Conservation (phyloP, 1,284 basidiomycete genomes). For the Ustilago curta region DNA sequence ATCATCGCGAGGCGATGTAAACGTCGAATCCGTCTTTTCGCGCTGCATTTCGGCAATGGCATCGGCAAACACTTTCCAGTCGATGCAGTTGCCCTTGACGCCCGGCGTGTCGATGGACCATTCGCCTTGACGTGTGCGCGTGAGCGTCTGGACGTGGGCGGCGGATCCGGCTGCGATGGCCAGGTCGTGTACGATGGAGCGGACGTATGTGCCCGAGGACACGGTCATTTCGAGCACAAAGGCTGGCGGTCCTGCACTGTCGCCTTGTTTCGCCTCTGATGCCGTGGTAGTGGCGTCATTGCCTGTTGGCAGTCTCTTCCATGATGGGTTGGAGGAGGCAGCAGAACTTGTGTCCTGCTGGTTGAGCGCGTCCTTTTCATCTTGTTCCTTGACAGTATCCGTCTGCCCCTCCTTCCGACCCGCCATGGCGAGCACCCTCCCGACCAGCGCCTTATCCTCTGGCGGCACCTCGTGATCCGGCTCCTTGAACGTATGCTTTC, state of each 20-base stretch:
- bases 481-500: conserved; percentile 54
- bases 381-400: conserved; percentile 43
- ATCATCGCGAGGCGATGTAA: conserved; percentile 32
- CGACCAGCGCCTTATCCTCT: conserved; percentile 60
- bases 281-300: conserved; percentile 11
- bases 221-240: conserved; percentile 67
- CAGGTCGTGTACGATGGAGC: conserved; percentile 68
- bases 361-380: not conserved
- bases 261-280: conserved; percentile 4
- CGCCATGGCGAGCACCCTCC: conserved; percentile 56
- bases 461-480: conserved; percentile 57
- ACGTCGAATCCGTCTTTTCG: conserved; percentile 30
- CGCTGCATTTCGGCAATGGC: conserved; percentile 57
- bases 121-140: conserved; percentile 64
- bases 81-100: conserved; percentile 60
- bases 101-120: conserved; percentile 49
- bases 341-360: not conserved
- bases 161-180: conserved; percentile 57
- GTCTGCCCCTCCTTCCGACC: conserved; percentile 45
- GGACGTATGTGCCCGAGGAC: conserved; percentile 67
- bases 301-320: conserved; percentile 14
- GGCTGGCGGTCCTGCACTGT: conserved; percentile 42
- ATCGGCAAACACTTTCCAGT: conserved; percentile 62
- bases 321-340: not conserved
- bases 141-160: conserved; percentile 65